Evolutionary conservation across 768 basidiomycete species (phyloP).

Genomic region (Leccinum rimulosum): DNA sequence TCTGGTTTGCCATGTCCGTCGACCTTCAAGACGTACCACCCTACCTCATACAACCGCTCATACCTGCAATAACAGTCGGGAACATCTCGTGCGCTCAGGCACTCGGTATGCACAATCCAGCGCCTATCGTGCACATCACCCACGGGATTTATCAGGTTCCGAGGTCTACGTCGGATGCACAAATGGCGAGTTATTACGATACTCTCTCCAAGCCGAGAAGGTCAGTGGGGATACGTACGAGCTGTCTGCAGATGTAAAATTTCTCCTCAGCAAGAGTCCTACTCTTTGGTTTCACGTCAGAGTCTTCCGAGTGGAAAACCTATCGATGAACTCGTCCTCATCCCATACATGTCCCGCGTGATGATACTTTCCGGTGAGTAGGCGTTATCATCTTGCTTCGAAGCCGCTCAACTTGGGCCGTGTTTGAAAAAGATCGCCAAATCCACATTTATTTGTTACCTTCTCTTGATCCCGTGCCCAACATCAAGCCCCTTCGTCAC

Average conservation of each 20-base stretch:
- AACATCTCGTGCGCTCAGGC: constrained; percentile 50
- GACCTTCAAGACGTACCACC: constrained; percentile 52
- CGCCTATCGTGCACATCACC: background rate
- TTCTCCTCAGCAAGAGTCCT: constrained; percentile 50
- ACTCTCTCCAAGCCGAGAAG: constrained; percentile 62
- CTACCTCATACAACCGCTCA: constrained; percentile 52
- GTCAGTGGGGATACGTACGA: constrained; percentile 31
- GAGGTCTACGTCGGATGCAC: constrained; percentile 87
- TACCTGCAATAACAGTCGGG: constrained; percentile 34
- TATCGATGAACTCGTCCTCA: constrained; percentile 76
- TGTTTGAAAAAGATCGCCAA: constrained; percentile 44
- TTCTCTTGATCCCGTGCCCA: constrained; percentile 65
- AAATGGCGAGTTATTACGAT: constrained; percentile 82
- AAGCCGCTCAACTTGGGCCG: constrained; percentile 1
- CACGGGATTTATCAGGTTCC: constrained; percentile 46
- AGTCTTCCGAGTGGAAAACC: constrained; percentile 64
- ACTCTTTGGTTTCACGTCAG: constrained; percentile 67
- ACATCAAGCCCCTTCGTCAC: constrained; percentile 77
- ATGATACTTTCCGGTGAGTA: constrained; percentile 71
- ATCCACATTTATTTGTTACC: constrained; percentile 82
- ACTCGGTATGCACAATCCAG: constrained; percentile 39
- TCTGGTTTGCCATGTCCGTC: constrained; percentile 16
- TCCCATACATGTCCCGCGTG: constrained; percentile 71
- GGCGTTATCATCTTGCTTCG: constrained; percentile 13
- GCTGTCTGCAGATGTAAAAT: background rate